Conservation (phyloP, 2,329 filamentous ascomycete species). For the Fusarium metavorans region DNA sequence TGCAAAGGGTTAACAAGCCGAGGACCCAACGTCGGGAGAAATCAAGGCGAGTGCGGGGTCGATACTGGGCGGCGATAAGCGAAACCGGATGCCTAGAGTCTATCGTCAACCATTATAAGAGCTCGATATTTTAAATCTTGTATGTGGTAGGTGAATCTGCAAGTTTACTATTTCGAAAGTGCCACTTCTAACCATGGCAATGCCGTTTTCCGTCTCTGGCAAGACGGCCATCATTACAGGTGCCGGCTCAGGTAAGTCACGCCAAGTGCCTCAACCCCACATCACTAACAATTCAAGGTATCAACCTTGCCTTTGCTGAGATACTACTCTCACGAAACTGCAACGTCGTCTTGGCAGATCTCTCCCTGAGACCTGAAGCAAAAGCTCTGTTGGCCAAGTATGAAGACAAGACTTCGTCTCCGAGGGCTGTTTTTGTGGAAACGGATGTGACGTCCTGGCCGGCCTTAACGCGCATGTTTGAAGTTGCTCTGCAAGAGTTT, state of each 20-base stretch:
- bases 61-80: neutral
- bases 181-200: conserved; percentile 9
- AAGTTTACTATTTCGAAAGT: neutral
- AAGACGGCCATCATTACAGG: conserved; percentile 38
- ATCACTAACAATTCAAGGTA: conserved; percentile 13
- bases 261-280: rapidly evolving
- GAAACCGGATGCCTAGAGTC: neutral
- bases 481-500: conserved; percentile 50
- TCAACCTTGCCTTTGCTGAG: conserved; percentile 54
- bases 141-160: neutral
- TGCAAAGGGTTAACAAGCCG: neutral
- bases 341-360: conserved; percentile 60
- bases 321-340: conserved; percentile 56
- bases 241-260: conserved; percentile 28
- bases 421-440: conserved; percentile 55
- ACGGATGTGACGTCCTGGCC: conserved; percentile 60
- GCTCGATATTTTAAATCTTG: neutral
- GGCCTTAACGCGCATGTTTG: conserved; percentile 52
- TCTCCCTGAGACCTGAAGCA: conserved; percentile 57
- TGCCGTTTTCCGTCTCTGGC: conserved; percentile 36
- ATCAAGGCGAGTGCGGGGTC: conserved; percentile 38
- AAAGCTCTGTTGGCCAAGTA: conserved; percentile 47
- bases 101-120: neutral
- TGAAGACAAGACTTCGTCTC: conserved; percentile 21
- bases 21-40: neutral